A percentile compares a stretch with the other conserved stretches of the same genome.
Conservation (phyloP, 441 rosid species). For the Euphorbia corollata region DNA sequence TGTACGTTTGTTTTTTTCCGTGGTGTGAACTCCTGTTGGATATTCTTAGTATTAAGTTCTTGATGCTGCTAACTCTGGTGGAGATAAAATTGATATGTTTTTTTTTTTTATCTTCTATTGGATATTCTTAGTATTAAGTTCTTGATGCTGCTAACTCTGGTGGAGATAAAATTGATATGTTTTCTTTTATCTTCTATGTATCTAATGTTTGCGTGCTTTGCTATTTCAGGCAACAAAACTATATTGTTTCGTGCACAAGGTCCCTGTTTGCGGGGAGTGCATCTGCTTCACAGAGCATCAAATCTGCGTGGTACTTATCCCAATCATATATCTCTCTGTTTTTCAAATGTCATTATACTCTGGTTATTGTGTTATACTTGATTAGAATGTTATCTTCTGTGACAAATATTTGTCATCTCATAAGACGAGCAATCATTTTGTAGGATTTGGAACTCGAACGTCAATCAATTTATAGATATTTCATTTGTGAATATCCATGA, state of each 20-base stretch:
- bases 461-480: neutral
- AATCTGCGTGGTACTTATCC: slow-evolving; percentile 70
- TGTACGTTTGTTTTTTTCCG: too few species aligned
- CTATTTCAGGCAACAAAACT: slow-evolving; percentile 81
- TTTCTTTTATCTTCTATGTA: neutral
- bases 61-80: neutral
- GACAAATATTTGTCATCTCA: neutral
- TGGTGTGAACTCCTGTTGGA: neutral
- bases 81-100: neutral
- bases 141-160: neutral
- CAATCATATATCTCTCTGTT: neutral
- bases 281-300: slow-evolving; percentile 92
- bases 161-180: slow-evolving; percentile 1
- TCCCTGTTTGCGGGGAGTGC: slow-evolving; percentile 98
- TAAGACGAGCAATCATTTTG: neutral
- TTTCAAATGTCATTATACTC: neutral
- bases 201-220: slow-evolving; percentile 6
- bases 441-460: neutral
- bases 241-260: slow-evolving; percentile 97
- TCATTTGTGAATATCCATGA: neutral
- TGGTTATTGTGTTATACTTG: neutral
- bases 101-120: slow-evolving; percentile 5
- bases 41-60: neutral
- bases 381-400: neutral
- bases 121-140: neutral